Base-by-base conservation (phyloP, 2,329 filamentous ascomycete genomes). In the Penicillium decumbens region DNA sequence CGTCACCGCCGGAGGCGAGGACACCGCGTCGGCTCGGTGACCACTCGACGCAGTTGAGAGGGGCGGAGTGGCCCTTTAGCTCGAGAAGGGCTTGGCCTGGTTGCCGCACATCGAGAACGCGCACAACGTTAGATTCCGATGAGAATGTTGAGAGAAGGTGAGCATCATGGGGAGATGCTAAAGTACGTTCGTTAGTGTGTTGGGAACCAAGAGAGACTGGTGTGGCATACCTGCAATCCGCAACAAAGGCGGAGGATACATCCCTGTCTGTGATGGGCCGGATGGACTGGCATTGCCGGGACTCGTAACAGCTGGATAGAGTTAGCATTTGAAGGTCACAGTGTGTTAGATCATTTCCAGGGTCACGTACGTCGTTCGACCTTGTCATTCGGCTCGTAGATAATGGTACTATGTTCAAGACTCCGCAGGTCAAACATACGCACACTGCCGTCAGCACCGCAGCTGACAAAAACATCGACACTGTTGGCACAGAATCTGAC, bases 351-450 rank as follows among this genome's bases (percentile, higher is more conserved):
- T 4, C 4, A 18, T 20, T 35, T 10, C n/a, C 32, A 5, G 18
- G 3, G 24, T 39, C 7, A 65, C 74, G 57, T 75, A 89, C 87
- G 80, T 76, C 74, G 75, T 43, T 79, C 77, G 20, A 86, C 84
- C 73, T 96, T 96, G 59, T 90, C 87, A 0, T 89, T 92, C 4
- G 93, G 93, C 71, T 98, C 93, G 69, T 98, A 98, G 57, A 98
- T 98, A 68, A 98, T 98, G 43, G 93, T 98, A 58, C 91, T 96
- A 70, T 98, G 93, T 68, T 98, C 93, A 45, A 98, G 75, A 69
- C 92, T 97, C 65, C 93, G 83, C 53, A 98, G 77, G 71, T 98
- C 93, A 72, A 98, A 98, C 93, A 98, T 98, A 61, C 93, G 84
- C 24, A 98, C 93, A 69, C 92, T 97, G 33, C 93, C 93, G 67